Conservation (phyloP, 139 green algal species). For the Coelastrella sp. region DNA sequence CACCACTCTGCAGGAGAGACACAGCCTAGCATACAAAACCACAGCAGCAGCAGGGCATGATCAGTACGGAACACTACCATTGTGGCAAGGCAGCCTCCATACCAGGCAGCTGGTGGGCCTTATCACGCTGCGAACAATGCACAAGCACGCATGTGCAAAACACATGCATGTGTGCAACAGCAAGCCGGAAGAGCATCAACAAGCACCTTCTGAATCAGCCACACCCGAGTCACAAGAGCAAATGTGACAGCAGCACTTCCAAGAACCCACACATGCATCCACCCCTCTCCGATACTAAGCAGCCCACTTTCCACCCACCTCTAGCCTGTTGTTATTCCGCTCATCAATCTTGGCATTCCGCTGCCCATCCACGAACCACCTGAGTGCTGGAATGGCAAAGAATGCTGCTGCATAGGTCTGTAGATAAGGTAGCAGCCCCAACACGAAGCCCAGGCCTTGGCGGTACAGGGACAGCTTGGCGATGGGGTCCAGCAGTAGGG, state of each 20-base stretch:
- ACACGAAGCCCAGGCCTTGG: slow-evolving; percentile 61
- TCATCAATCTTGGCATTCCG: slow-evolving; percentile 83
- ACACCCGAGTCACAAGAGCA: too few species aligned
- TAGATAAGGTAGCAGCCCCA: slow-evolving; percentile 72
- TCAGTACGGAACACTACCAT: not conserved
- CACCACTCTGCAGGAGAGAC: not conserved
- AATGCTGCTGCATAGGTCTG: slow-evolving; percentile 91
- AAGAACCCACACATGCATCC: too few species aligned
- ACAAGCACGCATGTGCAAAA: too few species aligned
- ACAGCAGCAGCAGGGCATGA: not conserved
- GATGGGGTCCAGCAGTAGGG: slow-evolving; percentile 60
- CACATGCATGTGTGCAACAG: too few species aligned
- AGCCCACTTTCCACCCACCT: slow-evolving; percentile 44
- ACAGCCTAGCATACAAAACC: slow-evolving; percentile 1
- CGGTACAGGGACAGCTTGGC: slow-evolving; percentile 57
- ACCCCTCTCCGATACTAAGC: too few species aligned
- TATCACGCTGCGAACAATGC: too few species aligned
- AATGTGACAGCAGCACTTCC: too few species aligned
- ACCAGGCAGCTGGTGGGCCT: too few species aligned
- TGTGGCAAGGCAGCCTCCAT: too few species aligned
- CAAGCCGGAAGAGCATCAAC: too few species aligned
- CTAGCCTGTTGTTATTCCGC: slow-evolving; percentile 75
- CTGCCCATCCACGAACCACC: slow-evolving; percentile 43
- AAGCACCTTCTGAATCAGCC: too few species aligned
- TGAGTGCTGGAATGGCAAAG: slow-evolving; percentile 84